phyloP scores from a whole-genome alignment of 202 grass and related monocot species.

The Panicum virgatum region DNA sequence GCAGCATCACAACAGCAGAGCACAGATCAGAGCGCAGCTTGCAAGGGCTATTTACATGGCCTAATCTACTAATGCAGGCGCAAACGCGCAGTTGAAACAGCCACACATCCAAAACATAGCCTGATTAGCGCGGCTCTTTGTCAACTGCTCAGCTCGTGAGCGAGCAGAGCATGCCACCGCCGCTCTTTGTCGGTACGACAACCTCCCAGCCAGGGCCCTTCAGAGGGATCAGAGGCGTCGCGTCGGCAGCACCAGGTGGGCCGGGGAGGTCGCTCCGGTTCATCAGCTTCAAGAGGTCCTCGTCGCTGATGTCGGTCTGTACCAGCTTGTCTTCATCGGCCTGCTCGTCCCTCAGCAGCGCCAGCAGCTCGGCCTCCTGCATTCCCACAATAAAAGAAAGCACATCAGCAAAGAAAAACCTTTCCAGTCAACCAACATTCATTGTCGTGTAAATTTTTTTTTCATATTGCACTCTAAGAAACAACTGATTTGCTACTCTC shows the following conservation, averaged over 20 bases:
- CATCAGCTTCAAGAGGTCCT: slow-evolving; percentile 67
- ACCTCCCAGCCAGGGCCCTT: slow-evolving; percentile 97
- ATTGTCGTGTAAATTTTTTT: neutral
- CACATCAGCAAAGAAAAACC: neutral
- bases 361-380: slow-evolving; percentile 72
- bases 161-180: slow-evolving; percentile 64
- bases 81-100: neutral
- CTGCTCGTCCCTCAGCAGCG: slow-evolving; percentile 74
- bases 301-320: slow-evolving; percentile 72
- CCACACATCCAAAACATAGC: neutral
- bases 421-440: neutral
- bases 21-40: neutral
- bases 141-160: slow-evolving; percentile 59
- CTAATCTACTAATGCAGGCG: neutral
- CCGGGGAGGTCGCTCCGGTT: slow-evolving; percentile 66
- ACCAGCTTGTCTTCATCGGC: slow-evolving; percentile 72
- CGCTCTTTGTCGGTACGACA: slow-evolving; percentile 67
- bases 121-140: neutral
- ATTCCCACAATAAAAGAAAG: neutral
- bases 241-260: neutral
- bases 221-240: slow-evolving; percentile 33
- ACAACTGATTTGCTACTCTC: neutral
- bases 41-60: neutral
- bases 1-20: neutral
- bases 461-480: neutral